Percentiles rank a stretch among this genome's conserved stretches.
Evolutionary conservation across 495 filamentous ascomycete genomes (phyloP).

Genomic region (Lichina pygmaea): DNA sequence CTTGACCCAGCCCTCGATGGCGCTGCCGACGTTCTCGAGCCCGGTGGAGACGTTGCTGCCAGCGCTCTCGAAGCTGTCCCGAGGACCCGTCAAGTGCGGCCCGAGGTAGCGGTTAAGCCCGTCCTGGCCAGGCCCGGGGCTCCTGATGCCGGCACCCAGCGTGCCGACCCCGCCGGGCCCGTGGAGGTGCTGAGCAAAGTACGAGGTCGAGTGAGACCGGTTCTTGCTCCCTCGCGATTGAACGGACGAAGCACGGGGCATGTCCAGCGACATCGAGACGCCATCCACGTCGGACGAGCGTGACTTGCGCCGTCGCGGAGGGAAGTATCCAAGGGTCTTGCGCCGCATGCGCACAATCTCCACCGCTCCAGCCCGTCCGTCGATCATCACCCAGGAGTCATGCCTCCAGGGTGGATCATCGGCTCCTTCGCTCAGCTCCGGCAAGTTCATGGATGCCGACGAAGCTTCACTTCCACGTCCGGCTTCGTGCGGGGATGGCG

Average conservation of each 20-base stretch:
- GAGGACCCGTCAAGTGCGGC: conserved; percentile 44
- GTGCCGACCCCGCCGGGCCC: conserved; percentile 72
- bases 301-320: conserved; percentile 65
- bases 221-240: conserved; percentile 4
- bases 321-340: conserved; percentile 69
- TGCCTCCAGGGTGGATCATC: conserved; percentile 38
- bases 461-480: too few relatives aligned
- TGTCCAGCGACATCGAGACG: conserved; percentile 33
- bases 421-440: background rate
- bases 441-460: too few relatives aligned
- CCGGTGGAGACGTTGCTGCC: conserved; percentile 16
- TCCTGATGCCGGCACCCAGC: conserved; percentile 34
- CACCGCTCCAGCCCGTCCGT: conserved; percentile 37
- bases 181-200: conserved; percentile 19
- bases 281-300: conserved; percentile 30
- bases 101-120: conserved; percentile 54
- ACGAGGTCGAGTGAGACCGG: conserved; percentile 10
- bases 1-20: conserved; percentile 70
- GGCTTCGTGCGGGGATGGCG: background rate
- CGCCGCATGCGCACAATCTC: conserved; percentile 72
- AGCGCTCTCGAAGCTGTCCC: conserved; percentile 13
- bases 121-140: conserved; percentile 58
- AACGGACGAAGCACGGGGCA: conserved; percentile 9
- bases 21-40: conserved; percentile 61
- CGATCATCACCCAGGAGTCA: conserved; percentile 62